Conservation (phyloP, 495 filamentous ascomycete genomes). For the Penicillium subrubescens region DNA sequence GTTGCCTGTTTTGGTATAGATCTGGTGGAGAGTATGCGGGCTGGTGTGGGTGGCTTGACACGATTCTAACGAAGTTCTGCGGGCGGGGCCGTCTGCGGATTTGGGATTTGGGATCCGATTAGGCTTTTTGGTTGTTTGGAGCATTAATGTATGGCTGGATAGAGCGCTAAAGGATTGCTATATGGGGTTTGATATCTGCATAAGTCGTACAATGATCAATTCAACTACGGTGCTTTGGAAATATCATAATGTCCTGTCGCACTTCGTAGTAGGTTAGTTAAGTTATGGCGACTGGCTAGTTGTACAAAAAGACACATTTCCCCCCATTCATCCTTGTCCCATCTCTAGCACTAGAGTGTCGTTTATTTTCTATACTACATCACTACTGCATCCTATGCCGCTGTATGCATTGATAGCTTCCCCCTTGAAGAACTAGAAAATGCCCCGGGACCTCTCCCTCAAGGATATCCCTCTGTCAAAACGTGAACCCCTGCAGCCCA, state of each 20-base stretch:
- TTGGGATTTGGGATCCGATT: neutral
- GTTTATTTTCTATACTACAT: conserved; percentile 3
- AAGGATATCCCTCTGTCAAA: neutral
- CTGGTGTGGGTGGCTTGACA: neutral
- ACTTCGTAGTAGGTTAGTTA: neutral
- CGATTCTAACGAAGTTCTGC: neutral
- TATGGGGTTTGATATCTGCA: neutral
- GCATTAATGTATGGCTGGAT: neutral
- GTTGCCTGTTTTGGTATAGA: conserved; percentile 13
- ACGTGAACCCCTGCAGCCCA: neutral
- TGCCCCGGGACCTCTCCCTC: neutral
- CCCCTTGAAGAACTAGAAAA: neutral
- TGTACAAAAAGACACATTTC: conserved; percentile 1
- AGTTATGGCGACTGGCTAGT: neutral
- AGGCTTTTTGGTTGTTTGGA: neutral
- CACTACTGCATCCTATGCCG: conserved; percentile 9
- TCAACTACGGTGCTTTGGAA: neutral
- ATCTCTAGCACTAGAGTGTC: neutral
- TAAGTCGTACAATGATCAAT: too few relatives aligned
- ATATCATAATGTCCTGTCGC: neutral
- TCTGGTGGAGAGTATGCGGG: conserved; percentile 1
- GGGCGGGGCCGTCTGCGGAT: neutral
- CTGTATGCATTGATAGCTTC: neutral
- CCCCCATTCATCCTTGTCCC: neutral
- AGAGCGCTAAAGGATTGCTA: neutral